phyloP scores from a whole-genome alignment of 2,329 filamentous ascomycete species.

The Colletotrichum siamense region DNA sequence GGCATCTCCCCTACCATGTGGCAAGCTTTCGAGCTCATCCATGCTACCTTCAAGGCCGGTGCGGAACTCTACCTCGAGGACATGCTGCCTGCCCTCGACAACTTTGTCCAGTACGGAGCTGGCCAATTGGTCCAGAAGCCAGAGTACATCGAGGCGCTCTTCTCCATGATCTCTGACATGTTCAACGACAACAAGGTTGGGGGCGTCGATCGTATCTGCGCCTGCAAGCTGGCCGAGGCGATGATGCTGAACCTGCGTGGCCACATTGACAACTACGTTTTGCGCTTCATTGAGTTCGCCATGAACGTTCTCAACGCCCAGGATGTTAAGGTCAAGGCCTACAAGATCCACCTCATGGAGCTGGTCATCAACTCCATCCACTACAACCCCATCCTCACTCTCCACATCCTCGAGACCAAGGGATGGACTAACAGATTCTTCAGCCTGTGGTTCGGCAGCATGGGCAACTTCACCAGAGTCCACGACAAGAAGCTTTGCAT shows the following conservation, averaged over 20 bases:
- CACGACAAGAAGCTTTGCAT: constrained; percentile 99
- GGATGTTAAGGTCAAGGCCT: constrained; percentile 88
- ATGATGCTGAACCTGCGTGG: constrained; percentile 95
- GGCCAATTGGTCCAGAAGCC: constrained; percentile 82
- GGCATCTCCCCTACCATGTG: constrained; percentile 96
- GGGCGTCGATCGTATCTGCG: constrained; percentile 93
- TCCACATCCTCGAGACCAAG: constrained; percentile 88
- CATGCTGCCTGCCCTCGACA: constrained; percentile 97
- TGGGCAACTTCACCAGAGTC: constrained; percentile 89
- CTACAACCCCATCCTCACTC: constrained; percentile 87
- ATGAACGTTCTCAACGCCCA: constrained; percentile 81
- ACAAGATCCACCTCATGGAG: constrained; percentile 96
- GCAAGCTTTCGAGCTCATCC: constrained; percentile 96
- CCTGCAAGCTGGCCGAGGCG: constrained; percentile 95
- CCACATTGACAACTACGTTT: constrained; percentile 85
- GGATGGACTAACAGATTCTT: constrained; percentile 99
- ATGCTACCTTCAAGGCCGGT: constrained; percentile 95
- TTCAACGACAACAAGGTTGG: constrained; percentile 92
- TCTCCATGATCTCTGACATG: constrained; percentile 94
- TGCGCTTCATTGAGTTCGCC: constrained; percentile 86
- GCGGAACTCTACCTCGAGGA: constrained; percentile 98
- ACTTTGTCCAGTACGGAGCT: constrained; percentile 94
- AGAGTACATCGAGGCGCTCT: constrained; percentile 85
- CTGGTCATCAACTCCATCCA: constrained; percentile 98
- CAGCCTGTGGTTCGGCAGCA: constrained; percentile 96